These are phyloP conservation scores for Talaromyces islandicus DNA, from an alignment of 2,329 filamentous ascomycete genomes.

Conservation along the genomic window DNA sequence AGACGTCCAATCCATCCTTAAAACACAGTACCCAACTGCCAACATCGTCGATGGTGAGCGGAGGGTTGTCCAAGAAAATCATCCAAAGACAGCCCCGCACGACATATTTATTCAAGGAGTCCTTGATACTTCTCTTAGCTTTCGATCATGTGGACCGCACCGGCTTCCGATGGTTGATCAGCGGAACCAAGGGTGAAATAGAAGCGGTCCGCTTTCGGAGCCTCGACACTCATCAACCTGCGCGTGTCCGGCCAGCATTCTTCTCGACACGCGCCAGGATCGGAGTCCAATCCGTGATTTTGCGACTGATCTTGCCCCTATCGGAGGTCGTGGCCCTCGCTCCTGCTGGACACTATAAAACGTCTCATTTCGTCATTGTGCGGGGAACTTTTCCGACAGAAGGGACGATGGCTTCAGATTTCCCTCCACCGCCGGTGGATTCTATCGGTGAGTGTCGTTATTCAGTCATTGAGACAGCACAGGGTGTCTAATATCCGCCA, in stretches of 20 bases:
- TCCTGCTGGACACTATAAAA: neutral
- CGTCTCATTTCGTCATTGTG: neutral
- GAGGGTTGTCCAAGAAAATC: neutral
- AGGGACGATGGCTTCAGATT: conserved; percentile 11
- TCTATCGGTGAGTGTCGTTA: conserved; percentile 17
- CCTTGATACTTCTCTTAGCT: conserved; percentile 3
- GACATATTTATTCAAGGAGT: conserved; percentile 3
- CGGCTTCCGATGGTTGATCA: conserved; percentile 4
- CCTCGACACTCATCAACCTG: neutral
- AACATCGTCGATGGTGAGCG: neutral
- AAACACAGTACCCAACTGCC: neutral
- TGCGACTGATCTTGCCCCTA: neutral
- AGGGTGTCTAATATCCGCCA: neutral
- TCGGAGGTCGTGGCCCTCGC: neutral
- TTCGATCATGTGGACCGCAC: neutral
- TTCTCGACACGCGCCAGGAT: neutral
- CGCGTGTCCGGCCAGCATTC: neutral
- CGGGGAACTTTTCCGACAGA: neutral
- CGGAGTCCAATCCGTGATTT: neutral
- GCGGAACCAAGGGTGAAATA: conserved; percentile 6
- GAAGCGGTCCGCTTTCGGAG: neutral
- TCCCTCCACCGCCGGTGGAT: conserved; percentile 26
- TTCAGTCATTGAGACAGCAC: neutral
- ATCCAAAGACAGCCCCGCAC: conserved; percentile 3
- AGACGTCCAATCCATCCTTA: conserved; percentile 3